Evolutionary conservation across 176 grass and related monocot species (phyloP), one percentile per base, ranked within the genome.

Genomic region (Cocos nucifera): DNA sequence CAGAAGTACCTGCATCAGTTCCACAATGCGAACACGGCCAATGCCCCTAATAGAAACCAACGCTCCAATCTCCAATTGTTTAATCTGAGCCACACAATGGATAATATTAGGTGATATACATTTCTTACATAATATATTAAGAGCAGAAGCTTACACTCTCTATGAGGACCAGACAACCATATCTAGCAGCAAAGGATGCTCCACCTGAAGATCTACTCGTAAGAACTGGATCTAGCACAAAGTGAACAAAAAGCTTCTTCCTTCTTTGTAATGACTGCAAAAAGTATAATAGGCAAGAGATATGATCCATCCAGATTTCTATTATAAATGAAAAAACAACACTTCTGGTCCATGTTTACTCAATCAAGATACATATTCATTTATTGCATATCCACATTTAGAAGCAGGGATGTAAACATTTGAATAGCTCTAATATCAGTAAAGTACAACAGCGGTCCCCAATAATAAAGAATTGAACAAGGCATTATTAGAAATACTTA

Each of bases 131-230:
- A 20, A 50, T 3, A 28, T 63, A 26, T 21, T 19, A 65, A 61
- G 16, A 27, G 52, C 26, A 85, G 51, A 66, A 60, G 15, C 80
- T 85, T 86, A 97, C 92, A 73, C 77, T 80, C 76, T 97, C 81
- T 82, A 97, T 90, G 39, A 75, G 78, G 58, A 88, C 88, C 73
- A 97, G 80, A 58, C 83, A 88, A 77, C 84, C 81, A 78, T 91
- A 83, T 81, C 75, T 88, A 70, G 80, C 81, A 79, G 83, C 77
- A 76, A 87, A 96, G 20, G 87, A 85, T 67, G 76, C 64, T 87
- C 74, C 78, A 51, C 54, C 49, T 58, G 78, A 73, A 74, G 70
- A 63, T 63, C 59, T 55, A 12, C 78, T 80, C 22, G 62, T 81
- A 64, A 65, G 35, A 78, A 97, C 61, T 61, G 87, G 92, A 80